Base-by-base conservation (phyloP, 2,329 filamentous ascomycete genomes). In the Coniochaeta sp. region DNA sequence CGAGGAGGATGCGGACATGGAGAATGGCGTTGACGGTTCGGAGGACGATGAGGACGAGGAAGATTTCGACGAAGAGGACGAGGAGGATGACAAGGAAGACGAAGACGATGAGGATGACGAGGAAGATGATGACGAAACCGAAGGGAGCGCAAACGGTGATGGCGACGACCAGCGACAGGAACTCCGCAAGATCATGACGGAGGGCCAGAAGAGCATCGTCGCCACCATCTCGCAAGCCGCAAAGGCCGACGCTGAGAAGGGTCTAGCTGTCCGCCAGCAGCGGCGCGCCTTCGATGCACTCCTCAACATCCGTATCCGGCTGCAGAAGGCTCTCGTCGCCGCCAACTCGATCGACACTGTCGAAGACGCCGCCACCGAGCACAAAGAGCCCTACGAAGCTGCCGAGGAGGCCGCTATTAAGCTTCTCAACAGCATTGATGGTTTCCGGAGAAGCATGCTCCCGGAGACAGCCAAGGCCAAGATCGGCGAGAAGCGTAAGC, bases 241-340 rank as follows among this genome's bases (percentile, higher is more conserved):
- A 50, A 84, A 86, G 62, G 82, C 82, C 50, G 94, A 97, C 64
- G 83, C 87, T 4, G 82, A 85, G 38, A 97, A 97, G 68, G 94
- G 94, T 12, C 72, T 80, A 51, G 92, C 92, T 0, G 89, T 99
- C 32, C 92, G 91, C 61, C 76, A 84, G 52, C 94, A 99, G 70
- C 83, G 91, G 49, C 86, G 85, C 55, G 83, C 86, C 1, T 99
- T 96, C 63, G 92, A 97, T 60, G 82, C 88, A 0, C 80, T 97
- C 1, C 78, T 99, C 28, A 95, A 96, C 69, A 81, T 91, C 13
- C 85, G 94, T 18, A 96, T 99, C 63, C 88, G 92, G 55, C 72
- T 99, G 16, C 95, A 99, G 67, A 97, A 96, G 67, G 90, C 89
- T 1, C 71, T 99, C 13, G 80, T 94, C 14, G 85, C 88, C 0